Evolutionary conservation across 805 yeast genomes (phyloP).

Genomic region (Babjeviella inositovora): DNA sequence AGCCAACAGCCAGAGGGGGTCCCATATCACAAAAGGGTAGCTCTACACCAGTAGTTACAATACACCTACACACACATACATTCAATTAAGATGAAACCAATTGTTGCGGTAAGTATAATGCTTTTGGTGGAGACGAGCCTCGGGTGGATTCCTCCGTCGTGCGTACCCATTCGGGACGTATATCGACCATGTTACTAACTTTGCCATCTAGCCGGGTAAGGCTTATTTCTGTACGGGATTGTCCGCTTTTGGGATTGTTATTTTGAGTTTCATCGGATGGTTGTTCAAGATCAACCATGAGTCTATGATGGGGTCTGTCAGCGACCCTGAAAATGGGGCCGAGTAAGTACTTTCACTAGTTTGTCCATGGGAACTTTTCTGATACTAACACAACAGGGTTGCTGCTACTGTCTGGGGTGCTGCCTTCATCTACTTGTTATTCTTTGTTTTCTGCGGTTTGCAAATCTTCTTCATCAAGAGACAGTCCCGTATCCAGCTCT

Average conservation of each 20-base stretch:
- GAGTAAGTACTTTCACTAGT: slow-evolving; percentile 25
- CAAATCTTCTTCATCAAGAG: slow-evolving; percentile 55
- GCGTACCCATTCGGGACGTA: too few relatives aligned
- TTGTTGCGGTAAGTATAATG: too few relatives aligned
- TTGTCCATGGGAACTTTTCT: slow-evolving; percentile 1
- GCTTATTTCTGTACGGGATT: slow-evolving; percentile 94
- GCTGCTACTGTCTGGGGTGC: slow-evolving; percentile 87
- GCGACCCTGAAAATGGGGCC: slow-evolving; percentile 84
- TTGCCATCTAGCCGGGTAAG: slow-evolving; percentile 62
- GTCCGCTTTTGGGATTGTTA: slow-evolving; percentile 84
- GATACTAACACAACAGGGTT: slow-evolving; percentile 38
- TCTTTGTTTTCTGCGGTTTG: slow-evolving; percentile 82
- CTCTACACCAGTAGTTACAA: too few relatives aligned
- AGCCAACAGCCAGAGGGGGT: too few relatives aligned
- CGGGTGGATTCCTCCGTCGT: too few relatives aligned
- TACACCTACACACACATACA: too few relatives aligned
- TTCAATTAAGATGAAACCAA: too few relatives aligned
- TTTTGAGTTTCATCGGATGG: slow-evolving; percentile 70
- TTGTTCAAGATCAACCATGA: slow-evolving; percentile 74
- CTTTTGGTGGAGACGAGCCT: too few relatives aligned
- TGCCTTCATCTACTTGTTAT: slow-evolving; percentile 62
- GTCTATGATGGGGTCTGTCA: slow-evolving; percentile 81
- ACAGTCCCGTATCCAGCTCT: slow-evolving; percentile 47
- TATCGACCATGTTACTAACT: too few relatives aligned
- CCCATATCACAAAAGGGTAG: too few relatives aligned